Base-by-base conservation (phyloP, 768 basidiomycete genomes). In the Chalciporus piperatus region DNA sequence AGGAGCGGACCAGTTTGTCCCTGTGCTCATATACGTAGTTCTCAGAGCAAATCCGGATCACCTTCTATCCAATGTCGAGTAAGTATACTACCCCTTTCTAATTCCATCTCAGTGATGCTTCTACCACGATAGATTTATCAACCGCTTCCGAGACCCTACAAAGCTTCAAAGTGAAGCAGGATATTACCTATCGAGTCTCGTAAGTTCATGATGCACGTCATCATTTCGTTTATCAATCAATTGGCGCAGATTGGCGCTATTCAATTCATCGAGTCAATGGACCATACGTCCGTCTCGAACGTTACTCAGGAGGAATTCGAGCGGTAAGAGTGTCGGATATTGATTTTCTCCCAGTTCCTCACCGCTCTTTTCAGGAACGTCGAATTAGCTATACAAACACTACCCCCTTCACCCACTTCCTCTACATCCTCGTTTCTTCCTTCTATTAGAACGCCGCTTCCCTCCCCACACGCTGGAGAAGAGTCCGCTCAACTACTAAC, bases 211-310 rank as follows among this genome's bases (percentile, higher is more conserved):
- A 30, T 22, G 27, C 4, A 8, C 54, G 4, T 11, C 47, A 13
- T 17, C 10, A 39, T 40, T 45, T 48, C 19, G 16, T 45, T 53
- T 11, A 57, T 57, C 40, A 45, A 39, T 42, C 22, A 42, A 52
- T 35, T 27, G 7, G 5, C 8, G 11, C 55, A 98, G 93, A 95
- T 89, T 82, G 97, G 93, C 4, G 93, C 97, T 2, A 91, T 98
- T 32, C 90, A 92, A 1, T 99, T 98, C 67, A 94, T 99, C 55
- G 97, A 99, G 71, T 91, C 93, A 0, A 94, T 99, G 92, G 97
- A 98, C 66, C 90, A 95, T 52, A 87, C 92, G 0, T 89, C 90
- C 8, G 72, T 99, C 39, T 96, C 93, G n/a, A 87, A 90, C 59
- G 98, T 98, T 55, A 83, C 89, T 1, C 89, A 93, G 66, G 87